A percentile compares a stretch with the other conserved stretches of the same genome.
phyloP scores from a whole-genome alignment of 257 asterid species.

The Oldenlandia corymbosa region DNA sequence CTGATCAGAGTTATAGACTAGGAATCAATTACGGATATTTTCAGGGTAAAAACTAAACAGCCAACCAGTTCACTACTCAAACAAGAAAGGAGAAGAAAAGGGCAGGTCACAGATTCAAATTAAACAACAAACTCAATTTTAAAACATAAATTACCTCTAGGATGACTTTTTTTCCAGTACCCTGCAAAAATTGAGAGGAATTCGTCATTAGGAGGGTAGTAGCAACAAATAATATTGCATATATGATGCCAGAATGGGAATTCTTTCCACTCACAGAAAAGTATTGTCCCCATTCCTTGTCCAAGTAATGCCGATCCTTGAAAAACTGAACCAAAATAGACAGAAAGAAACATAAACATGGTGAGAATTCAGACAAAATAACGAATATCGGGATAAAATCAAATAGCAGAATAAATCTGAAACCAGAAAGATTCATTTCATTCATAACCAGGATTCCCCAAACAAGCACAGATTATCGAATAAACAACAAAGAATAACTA shows the following conservation, averaged over 20 bases:
- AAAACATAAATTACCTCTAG: slow-evolving; percentile 58
- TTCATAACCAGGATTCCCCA: neutral
- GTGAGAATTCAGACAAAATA: too few species aligned
- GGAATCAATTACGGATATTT: neutral
- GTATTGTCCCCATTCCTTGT: slow-evolving; percentile 95
- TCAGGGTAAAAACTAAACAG: neutral
- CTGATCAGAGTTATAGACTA: neutral
- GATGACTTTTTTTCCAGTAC: slow-evolving; percentile 49
- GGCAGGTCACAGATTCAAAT: slow-evolving; percentile 2
- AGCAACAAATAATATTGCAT: neutral
- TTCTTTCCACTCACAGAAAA: slow-evolving; percentile 58
- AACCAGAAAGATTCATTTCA: neutral
- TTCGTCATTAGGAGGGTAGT: neutral
- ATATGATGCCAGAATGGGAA: neutral
- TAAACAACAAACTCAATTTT: neutral
- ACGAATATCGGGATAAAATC: neutral
- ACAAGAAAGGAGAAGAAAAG: neutral
- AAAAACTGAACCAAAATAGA: slow-evolving; percentile 50
- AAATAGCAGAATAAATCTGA: neutral
- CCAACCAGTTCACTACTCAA: neutral
- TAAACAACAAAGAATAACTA: neutral
- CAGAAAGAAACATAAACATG: slow-evolving; percentile 12
- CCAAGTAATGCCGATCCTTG: slow-evolving; percentile 94
- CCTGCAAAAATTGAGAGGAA: slow-evolving; percentile 35
- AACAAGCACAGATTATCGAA: neutral